Evolutionary conservation across 805 yeast species (phyloP), one percentile per base, ranked within the genome.

Genomic region (Yamadazyma sp.): DNA sequence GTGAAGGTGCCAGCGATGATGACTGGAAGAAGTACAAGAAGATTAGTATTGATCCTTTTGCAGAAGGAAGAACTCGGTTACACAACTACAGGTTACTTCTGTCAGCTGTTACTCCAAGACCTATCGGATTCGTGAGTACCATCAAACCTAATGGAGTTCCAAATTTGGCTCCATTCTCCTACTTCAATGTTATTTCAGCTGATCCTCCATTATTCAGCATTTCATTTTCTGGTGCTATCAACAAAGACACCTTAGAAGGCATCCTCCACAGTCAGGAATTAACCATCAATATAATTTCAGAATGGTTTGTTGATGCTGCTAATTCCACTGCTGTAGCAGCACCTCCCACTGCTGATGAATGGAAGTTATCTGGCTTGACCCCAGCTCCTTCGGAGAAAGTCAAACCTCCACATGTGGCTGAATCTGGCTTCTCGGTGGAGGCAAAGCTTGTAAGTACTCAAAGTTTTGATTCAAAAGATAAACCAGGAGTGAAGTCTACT

Each of bases 281-380:
- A 36, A 74, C 81, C 13, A 67, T 80, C 47, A 80, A 72, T 51
- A 64, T 80, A 32, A 67, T 80, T 28, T 64, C 77, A 36, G 85
- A 80, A 54, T 80, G 82, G 83, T 75, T 78, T 45, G 57, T 71
- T 18, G 84, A 80, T 42, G 84, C 84, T 16, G 82, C 84, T 6
- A 78, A 80, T 50, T 70, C 58, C 41, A 55, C 76, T 9, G 57
- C 72, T 13, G 64, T 62, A 19, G 57, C 67, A 44, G 67, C 78
- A 1, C 84, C 84, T 3, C 30, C 50, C 0, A 75, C 60, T 3
- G 63, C 71, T 11, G 74, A 72, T 44, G 86, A 80, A 53, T 80
- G 81, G 78, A 61, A 69, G 38, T 52, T 75, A 26, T 50, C 72
- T 14, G 84, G 84, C 0, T 59, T 80, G 41, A 75, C 80, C 1